Evolutionary conservation across 2,329 filamentous ascomycete species (phyloP).

Genomic region (Pseudogymnoascus sp.): DNA sequence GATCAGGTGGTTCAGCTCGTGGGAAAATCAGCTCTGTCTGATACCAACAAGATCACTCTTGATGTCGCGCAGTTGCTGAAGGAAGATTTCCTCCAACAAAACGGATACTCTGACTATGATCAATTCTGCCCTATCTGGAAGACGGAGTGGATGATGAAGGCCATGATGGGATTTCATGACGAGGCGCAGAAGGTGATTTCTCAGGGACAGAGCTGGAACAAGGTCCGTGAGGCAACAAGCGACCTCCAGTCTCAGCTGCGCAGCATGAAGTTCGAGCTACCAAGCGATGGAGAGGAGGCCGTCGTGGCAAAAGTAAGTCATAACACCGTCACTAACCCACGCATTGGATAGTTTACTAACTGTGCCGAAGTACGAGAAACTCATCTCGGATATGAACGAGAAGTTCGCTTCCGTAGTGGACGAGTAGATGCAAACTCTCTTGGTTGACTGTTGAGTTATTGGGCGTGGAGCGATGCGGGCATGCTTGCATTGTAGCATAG

Average conservation of each 20-base stretch:
- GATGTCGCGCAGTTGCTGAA: slow-evolving; percentile 89
- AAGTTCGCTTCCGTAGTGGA: slow-evolving; percentile 96
- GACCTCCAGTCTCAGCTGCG: slow-evolving; percentile 81
- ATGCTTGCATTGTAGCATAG: slow-evolving; percentile 7
- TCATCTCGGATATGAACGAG: slow-evolving; percentile 88
- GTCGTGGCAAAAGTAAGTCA: slow-evolving; percentile 72
- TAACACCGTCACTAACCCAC: neutral
- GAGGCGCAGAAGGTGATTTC: slow-evolving; percentile 92
- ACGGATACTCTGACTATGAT: slow-evolving; percentile 98
- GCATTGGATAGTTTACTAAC: slow-evolving; percentile 33
- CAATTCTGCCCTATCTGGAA: slow-evolving; percentile 99
- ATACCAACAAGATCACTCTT: slow-evolving; percentile 96
- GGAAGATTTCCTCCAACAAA: slow-evolving; percentile 98
- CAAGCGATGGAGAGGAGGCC: slow-evolving; percentile 71
- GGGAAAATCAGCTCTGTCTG: slow-evolving; percentile 91
- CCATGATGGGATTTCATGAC: slow-evolving; percentile 96
- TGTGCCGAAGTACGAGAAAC: slow-evolving; percentile 71
- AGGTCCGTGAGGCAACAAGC: slow-evolving; percentile 82
- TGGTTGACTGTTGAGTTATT: neutral
- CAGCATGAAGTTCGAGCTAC: slow-evolving; percentile 95
- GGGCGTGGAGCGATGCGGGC: neutral
- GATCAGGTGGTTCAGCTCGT: slow-evolving; percentile 98
- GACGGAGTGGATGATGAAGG: slow-evolving; percentile 99
- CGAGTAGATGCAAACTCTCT: slow-evolving; percentile 52
- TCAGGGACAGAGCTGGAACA: slow-evolving; percentile 85